Evolutionary conservation across 148 eudicot species (phyloP).

Genomic region (Oxyria digyna): DNA sequence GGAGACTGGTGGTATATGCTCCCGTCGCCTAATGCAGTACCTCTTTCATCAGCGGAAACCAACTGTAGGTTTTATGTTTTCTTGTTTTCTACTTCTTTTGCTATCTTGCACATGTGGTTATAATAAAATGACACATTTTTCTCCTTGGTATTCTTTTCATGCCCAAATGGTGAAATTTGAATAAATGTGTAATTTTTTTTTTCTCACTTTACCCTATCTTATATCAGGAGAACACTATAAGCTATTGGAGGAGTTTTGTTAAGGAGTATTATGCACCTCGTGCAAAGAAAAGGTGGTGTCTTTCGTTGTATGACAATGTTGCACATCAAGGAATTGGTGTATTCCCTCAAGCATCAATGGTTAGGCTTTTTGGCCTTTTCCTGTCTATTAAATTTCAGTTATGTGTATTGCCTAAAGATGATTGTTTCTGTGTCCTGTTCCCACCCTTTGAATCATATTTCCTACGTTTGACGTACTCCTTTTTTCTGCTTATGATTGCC

Average conservation of each 20-base stretch:
- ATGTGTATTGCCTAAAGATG: background rate
- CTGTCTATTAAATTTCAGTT: background rate
- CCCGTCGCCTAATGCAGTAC: conserved; percentile 84
- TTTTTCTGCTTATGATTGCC: background rate
- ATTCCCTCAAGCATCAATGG: conserved; percentile 84
- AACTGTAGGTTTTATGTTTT: conserved; percentile 46
- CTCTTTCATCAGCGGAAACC: conserved; percentile 79
- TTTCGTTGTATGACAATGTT: conserved; percentile 78
- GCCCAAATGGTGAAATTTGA: background rate
- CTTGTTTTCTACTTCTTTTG: background rate
- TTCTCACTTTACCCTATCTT: background rate
- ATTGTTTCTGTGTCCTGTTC: background rate
- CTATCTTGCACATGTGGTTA: background rate
- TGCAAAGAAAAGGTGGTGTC: conserved; percentile 95
- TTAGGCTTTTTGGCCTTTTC: conserved; percentile 17
- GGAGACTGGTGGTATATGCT: conserved; percentile 76
- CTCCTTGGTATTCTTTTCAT: background rate
- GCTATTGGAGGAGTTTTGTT: conserved; percentile 93
- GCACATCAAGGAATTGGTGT: conserved; percentile 82
- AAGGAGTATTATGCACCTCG: conserved; percentile 88
- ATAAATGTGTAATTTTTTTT: conserved; percentile 5
- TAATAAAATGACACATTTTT: background rate
- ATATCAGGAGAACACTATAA: conserved; percentile 63
- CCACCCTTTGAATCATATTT: background rate
- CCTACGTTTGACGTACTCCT: background rate